Evolutionary conservation across 495 filamentous ascomycete genomes (phyloP).

Genomic region (Podospora didyma): DNA sequence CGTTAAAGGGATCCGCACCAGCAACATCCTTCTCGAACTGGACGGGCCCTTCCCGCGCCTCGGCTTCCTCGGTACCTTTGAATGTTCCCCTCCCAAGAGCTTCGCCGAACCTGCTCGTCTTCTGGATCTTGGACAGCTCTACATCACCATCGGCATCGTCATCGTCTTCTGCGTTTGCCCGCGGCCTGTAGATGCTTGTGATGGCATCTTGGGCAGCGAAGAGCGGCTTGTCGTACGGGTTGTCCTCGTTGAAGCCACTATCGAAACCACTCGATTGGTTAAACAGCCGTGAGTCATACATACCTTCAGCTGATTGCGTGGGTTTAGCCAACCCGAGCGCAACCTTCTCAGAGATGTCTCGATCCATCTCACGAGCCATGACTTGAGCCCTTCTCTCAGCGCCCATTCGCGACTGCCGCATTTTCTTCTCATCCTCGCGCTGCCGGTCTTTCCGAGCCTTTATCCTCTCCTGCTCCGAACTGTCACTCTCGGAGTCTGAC

Average conservation of each 20-base stretch:
- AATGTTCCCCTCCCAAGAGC: slow-evolving; percentile 87
- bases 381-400: slow-evolving; percentile 84
- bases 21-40: slow-evolving; percentile 90
- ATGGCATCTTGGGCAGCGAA: slow-evolving; percentile 97
- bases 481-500: slow-evolving; percentile 60
- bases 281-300: slow-evolving; percentile 96
- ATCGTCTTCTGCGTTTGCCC: slow-evolving; percentile 64
- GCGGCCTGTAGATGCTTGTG: slow-evolving; percentile 87
- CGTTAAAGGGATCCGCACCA: slow-evolving; percentile 80
- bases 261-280: slow-evolving; percentile 90
- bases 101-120: slow-evolving; percentile 74
- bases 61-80: slow-evolving; percentile 81
- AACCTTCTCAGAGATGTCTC: slow-evolving; percentile 97
- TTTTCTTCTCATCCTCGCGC: slow-evolving; percentile 79
- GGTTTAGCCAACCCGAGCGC: slow-evolving; percentile 94
- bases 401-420: slow-evolving; percentile 94
- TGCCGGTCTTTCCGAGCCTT: slow-evolving; percentile 71
- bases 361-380: slow-evolving; percentile 90
- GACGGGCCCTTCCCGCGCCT: slow-evolving; percentile 87
- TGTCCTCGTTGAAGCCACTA: slow-evolving; percentile 93
- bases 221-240: slow-evolving; percentile 93
- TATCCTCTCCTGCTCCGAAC: slow-evolving; percentile 72
- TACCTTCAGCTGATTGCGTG: slow-evolving; percentile 79
- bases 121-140: slow-evolving; percentile 84
- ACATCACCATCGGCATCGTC: slow-evolving; percentile 75